These are phyloP conservation scores for Apiospora pterosperma DNA, from an alignment of 2,329 filamentous ascomycete genomes.

Conservation along the genomic window DNA sequence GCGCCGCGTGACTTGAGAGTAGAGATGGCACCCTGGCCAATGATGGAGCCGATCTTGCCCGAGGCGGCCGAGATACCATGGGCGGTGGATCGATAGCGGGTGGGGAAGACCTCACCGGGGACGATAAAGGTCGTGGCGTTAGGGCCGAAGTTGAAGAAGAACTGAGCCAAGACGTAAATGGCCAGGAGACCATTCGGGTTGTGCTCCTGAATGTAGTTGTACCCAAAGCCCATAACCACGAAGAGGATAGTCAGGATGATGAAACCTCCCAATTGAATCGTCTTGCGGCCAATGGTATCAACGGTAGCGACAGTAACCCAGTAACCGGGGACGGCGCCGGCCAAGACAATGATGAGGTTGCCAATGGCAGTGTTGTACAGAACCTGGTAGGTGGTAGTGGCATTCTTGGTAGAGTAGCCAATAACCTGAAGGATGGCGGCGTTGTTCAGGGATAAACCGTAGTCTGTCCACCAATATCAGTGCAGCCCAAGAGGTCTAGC, in stretches of 20 bases:
- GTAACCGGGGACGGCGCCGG: conserved; percentile 77
- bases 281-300: conserved; percentile 73
- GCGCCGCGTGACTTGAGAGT: conserved; percentile 47
- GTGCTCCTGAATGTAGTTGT: conserved; percentile 39
- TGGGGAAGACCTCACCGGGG: conserved; percentile 54
- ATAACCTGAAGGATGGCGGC: conserved; percentile 68
- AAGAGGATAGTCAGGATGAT: conserved; percentile 54
- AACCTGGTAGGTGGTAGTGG: conserved; percentile 60
- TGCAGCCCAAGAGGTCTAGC: conserved; percentile 31
- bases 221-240: conserved; percentile 61
- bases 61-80: conserved; percentile 55
- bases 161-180: conserved; percentile 54
- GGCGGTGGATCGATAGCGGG: conserved; percentile 53
- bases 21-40: conserved; percentile 55
- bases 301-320: conserved; percentile 75
- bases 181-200: conserved; percentile 50
- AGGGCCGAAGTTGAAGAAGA: conserved; percentile 59
- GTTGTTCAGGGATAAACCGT: conserved; percentile 73
- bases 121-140: conserved; percentile 57
- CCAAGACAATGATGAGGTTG: conserved; percentile 75
- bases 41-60: conserved; percentile 55
- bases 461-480: conserved; percentile 26
- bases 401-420: conserved; percentile 59
- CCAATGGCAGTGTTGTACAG: conserved; percentile 74
- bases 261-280: conserved; percentile 68